These are phyloP conservation scores for Crotalaria pallida DNA, from an alignment of 306 rosid genomes.

Conservation along the genomic window DNA sequence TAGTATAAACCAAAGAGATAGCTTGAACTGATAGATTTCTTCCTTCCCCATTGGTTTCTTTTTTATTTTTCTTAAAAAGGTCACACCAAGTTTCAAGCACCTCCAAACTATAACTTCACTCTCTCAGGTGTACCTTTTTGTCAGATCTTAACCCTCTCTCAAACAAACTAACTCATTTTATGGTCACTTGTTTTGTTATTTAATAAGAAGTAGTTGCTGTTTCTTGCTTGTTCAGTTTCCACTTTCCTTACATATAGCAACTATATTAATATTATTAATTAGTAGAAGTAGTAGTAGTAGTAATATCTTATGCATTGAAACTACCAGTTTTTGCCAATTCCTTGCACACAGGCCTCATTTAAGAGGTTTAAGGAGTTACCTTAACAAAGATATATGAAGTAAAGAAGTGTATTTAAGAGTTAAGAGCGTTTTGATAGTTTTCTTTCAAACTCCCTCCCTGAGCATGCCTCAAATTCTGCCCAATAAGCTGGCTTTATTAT, in stretches of 20 bases:
- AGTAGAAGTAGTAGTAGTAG: not conserved
- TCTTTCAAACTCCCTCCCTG: not conserved
- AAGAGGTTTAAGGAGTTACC: conserved; percentile 9
- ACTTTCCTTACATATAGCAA: too few relatives aligned
- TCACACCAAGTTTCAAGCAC: not conserved
- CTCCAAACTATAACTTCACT: conserved; percentile 10
- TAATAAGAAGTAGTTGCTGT: not conserved
- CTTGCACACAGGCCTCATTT: conserved; percentile 24
- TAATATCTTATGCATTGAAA: conserved; percentile 20
- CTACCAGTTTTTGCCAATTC: conserved; percentile 22
- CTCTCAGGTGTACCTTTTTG: conserved; percentile 30
- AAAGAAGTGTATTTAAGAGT: too few relatives aligned
- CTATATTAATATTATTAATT: too few relatives aligned
- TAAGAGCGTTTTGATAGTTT: too few relatives aligned
- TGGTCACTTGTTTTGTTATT: not conserved
- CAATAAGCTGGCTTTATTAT: too few relatives aligned
- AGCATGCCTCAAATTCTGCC: conserved; percentile 17
- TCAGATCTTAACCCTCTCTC: conserved; percentile 35
- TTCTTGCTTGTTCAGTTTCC: not conserved
- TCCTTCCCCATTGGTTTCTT: not conserved
- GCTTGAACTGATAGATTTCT: not conserved
- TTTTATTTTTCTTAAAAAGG: too few relatives aligned
- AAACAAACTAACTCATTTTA: not conserved
- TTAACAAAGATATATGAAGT: too few relatives aligned
- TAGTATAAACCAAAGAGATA: conserved; percentile 2